A percentile compares a stretch with the other conserved stretches of the same genome.
phyloP scores from a whole-genome alignment of 257 asterid species.

The Cynanchum wilfordii region DNA sequence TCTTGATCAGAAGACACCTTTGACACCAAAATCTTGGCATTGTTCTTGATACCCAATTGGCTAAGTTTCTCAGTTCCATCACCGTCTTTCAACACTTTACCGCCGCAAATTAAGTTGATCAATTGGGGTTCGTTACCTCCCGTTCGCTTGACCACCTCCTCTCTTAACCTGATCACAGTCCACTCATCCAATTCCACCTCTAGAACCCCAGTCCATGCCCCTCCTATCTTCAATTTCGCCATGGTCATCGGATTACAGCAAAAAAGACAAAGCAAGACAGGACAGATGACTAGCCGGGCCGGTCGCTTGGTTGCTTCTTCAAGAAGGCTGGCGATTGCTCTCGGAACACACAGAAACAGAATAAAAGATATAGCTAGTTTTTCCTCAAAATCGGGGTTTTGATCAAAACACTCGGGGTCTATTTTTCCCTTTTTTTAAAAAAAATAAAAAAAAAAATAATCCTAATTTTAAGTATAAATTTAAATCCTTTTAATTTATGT shows the following conservation, averaged over 20 bases:
- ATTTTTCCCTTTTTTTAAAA: too few species aligned
- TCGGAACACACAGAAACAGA: too few species aligned
- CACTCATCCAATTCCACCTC: conserved; percentile 75
- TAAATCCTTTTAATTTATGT: too few species aligned
- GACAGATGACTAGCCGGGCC: neutral
- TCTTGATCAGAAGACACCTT: conserved; percentile 61
- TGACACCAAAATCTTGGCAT: conserved; percentile 71
- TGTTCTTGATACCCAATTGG: conserved; percentile 73
- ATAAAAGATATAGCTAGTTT: too few species aligned
- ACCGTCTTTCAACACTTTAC: conserved; percentile 64
- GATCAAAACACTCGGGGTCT: too few species aligned
- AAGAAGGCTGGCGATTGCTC: too few species aligned
- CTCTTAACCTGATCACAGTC: conserved; percentile 66
- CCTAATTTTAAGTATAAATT: too few species aligned
- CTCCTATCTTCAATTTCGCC: conserved; percentile 73
- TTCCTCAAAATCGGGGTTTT: too few species aligned
- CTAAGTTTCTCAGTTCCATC: conserved; percentile 52
- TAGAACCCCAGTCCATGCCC: conserved; percentile 84
- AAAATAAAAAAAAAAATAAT: too few species aligned
- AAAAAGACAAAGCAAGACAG: neutral
- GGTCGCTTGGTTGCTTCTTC: too few species aligned
- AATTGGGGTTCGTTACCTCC: conserved; percentile 40
- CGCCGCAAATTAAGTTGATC: conserved; percentile 68
- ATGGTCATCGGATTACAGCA: conserved; percentile 26
- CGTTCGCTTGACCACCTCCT: conserved; percentile 68